Percentiles rank a stretch among this genome's conserved stretches.
phyloP scores from a whole-genome alignment of 2,329 filamentous ascomycete genomes.

The Pezicula rhizophila region DNA sequence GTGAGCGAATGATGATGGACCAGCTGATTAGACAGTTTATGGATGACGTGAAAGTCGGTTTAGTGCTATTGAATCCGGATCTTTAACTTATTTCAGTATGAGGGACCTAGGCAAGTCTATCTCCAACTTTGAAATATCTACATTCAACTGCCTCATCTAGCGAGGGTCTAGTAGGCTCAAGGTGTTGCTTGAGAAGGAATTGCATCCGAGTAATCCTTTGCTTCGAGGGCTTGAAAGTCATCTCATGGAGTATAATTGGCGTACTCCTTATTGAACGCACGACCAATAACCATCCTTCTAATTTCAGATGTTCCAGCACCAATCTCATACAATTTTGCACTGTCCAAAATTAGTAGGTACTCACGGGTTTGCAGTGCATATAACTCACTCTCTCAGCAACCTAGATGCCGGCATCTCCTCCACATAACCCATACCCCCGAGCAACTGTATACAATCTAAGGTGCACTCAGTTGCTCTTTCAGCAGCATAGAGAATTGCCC shows the following conservation, averaged over 20 bases:
- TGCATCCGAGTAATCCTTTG: too few relatives aligned
- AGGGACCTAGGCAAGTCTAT: too few relatives aligned
- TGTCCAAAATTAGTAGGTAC: constrained; percentile 31
- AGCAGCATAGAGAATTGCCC: constrained; percentile 86
- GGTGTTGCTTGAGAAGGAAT: too few relatives aligned
- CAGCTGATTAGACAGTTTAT: too few relatives aligned
- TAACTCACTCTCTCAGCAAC: constrained; percentile 57
- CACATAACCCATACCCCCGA: constrained; percentile 93
- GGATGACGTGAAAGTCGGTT: too few relatives aligned
- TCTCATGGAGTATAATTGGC: constrained; percentile 16
- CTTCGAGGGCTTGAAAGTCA: neutral
- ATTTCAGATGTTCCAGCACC: constrained; percentile 95
- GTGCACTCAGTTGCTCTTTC: constrained; percentile 84
- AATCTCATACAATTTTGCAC: constrained; percentile 84
- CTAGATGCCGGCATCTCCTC: constrained; percentile 91
- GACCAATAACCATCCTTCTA: constrained; percentile 84
- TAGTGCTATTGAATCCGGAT: too few relatives aligned
- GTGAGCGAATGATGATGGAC: too few relatives aligned
- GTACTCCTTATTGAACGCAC: constrained; percentile 28
- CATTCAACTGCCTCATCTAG: too few relatives aligned
- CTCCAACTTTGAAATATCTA: too few relatives aligned
- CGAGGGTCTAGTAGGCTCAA: too few relatives aligned
- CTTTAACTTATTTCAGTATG: too few relatives aligned
- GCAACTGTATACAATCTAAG: constrained; percentile 82
- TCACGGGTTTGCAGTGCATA: neutral